Evolutionary conservation across 1,139 yeast genomes (phyloP).

Genomic region (Zhuliangozyma blackwelliae): DNA sequence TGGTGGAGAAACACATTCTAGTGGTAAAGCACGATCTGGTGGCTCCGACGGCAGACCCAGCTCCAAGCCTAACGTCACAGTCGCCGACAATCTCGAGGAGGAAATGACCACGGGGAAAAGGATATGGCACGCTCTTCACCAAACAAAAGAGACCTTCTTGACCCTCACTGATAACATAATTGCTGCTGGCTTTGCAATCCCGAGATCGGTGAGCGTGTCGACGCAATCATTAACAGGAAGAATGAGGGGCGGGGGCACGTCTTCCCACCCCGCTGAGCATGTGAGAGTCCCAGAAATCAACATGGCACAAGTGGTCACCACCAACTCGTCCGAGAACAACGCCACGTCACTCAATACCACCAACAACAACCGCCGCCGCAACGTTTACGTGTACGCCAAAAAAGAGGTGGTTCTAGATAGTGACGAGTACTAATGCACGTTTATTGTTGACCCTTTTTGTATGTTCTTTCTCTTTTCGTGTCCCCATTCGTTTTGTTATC

Average conservation of each 20-base stretch:
- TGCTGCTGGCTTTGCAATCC: slow-evolving; percentile 59
- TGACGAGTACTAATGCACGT: slow-evolving; percentile 11
- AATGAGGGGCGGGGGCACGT: slow-evolving; percentile 7
- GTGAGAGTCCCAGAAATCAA: background rate
- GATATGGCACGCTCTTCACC: slow-evolving; percentile 15
- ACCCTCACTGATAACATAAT: slow-evolving; percentile 52
- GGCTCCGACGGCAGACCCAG: too few species aligned
- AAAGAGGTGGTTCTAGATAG: slow-evolving; percentile 47
- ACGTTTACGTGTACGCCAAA: slow-evolving; percentile 55
- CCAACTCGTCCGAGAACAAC: slow-evolving; percentile 3
- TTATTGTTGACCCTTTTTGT: slow-evolving; percentile 13
- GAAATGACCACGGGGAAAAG: slow-evolving; percentile 3
- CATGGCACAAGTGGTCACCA: background rate
- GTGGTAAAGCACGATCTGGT: too few species aligned
- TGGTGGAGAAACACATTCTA: too few species aligned
- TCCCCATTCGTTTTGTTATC: slow-evolving; percentile 49
- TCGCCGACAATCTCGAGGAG: background rate
- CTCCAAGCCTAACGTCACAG: background rate
- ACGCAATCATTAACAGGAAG: slow-evolving; percentile 14
- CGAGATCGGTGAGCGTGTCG: slow-evolving; percentile 46
- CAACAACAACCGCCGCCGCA: slow-evolving; percentile 25
- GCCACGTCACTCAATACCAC: slow-evolving; percentile 4
- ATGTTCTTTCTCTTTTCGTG: background rate
- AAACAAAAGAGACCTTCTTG: slow-evolving; percentile 35
- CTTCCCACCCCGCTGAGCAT: slow-evolving; percentile 1